These are phyloP conservation scores for Candida freyschussii DNA, from an alignment of 1,139 yeast genomes.

Conservation along the genomic window DNA sequence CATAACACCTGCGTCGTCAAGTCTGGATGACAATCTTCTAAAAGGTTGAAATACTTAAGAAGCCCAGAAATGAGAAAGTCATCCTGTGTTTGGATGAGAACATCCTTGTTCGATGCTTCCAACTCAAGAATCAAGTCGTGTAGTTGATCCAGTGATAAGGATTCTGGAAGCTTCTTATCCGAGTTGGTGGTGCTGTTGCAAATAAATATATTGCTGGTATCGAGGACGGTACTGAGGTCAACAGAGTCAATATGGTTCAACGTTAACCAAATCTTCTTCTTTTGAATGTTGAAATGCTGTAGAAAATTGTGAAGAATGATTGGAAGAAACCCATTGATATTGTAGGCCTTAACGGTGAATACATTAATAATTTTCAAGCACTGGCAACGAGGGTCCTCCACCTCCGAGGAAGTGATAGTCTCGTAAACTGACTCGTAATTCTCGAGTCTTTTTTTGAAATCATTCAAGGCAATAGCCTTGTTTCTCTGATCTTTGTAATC, in stretches of 20 bases:
- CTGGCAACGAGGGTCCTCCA: conserved; percentile 36
- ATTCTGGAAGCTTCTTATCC: conserved; percentile 3
- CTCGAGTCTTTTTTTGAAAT: conserved; percentile 65
- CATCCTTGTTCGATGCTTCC: conserved; percentile 14
- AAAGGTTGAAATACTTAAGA: conserved; percentile 21
- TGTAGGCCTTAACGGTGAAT: conserved; percentile 78
- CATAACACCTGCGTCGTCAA: conserved; percentile 17
- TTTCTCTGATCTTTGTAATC: conserved; percentile 67
- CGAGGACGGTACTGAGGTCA: conserved; percentile 4
- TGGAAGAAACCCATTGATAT: conserved; percentile 67
- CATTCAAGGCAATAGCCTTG: conserved; percentile 62
- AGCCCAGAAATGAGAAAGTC: conserved; percentile 20
- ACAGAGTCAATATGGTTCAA: conserved; percentile 5
- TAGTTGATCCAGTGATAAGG: conserved; percentile 13
- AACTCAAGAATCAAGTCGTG: conserved; percentile 21
- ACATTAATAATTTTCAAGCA: conserved; percentile 84
- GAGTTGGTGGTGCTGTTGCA: conserved; percentile 2
- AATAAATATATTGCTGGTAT: conserved; percentile 1
- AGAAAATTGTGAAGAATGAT: conserved; percentile 19
- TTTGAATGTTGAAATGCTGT: conserved; percentile 15
- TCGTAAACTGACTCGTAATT: conserved; percentile 82
- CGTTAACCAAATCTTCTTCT: conserved; percentile 22
- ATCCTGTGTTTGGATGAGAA: conserved; percentile 19
- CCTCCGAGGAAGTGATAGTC: conserved; percentile 64
- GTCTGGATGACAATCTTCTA: conserved; percentile 14